Evolutionary conservation across 2,329 filamentous ascomycete genomes (phyloP), one percentile per base, ranked within the genome.

Genomic region (Xylariaceae sp.): DNA sequence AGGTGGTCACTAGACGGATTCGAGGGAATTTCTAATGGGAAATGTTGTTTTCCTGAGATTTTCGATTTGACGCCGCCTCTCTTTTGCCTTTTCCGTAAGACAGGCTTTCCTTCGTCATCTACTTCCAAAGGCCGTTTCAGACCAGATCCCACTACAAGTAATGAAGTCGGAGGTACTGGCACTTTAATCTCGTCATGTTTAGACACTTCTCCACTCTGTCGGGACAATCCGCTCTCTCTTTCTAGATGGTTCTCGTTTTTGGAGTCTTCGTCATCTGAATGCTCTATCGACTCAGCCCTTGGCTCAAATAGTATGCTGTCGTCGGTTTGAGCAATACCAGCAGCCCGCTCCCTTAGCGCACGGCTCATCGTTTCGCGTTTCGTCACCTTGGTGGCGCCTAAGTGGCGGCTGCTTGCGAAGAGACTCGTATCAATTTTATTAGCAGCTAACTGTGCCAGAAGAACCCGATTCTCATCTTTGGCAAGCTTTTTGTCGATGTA

Each of bases 401-500:
- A 76, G 55, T 86, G 86, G 64, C 86, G 90, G 49, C 89, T 90
- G 72, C 92, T 96, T 56, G 87, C 82, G 60, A 96, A 88, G 17
- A 92, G 78, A 60, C 84, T 91, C 1, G 91, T 96, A 71, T 98
- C 93, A 64, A 95, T 84, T 69, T 89, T 92, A 52, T 86, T 82
- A 59, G 86, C 82, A 16, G 91, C 90, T 23, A 99, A 82, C 71
- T 95, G 93, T 70, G 90, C 90, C 66, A 98, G 81, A 26, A 99
- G 79, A 54, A 87, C 89, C 24, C 91, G 81, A 68, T 91, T 96
- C 74, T 98, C 94, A 71, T 99, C 95, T 74, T 96, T 97, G 74
- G 88, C 90, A 41, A 99, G 79, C 81, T 99, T 99, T 56, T 84
- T 95, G 68, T 98, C 93, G 63, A 88, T 87, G 70, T 88, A 88